phyloP scores from a whole-genome alignment of 1,139 yeast genomes.

The Taphrina flavorubra region DNA sequence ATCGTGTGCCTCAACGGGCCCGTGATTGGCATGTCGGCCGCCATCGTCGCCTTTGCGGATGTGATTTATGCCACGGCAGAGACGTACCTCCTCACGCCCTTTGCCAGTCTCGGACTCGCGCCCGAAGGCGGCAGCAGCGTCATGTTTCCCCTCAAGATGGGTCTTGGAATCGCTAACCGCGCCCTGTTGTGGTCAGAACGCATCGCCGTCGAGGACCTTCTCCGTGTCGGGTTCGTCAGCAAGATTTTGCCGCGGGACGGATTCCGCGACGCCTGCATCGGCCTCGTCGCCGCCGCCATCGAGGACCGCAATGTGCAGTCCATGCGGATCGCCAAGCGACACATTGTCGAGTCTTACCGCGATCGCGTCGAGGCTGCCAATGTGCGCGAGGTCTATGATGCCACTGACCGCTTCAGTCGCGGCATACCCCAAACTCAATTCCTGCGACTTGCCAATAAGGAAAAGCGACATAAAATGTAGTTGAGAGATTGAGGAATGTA shows the following conservation, averaged over 20 bases:
- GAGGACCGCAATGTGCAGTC: conserved; percentile 55
- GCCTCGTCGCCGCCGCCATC: conserved; percentile 67
- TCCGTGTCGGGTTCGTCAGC: conserved; percentile 66
- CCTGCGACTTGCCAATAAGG: conserved; percentile 25
- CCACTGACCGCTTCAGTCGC: conserved; percentile 32
- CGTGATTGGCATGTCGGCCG: conserved; percentile 78
- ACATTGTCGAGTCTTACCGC: conserved; percentile 9
- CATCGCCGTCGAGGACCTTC: conserved; percentile 65
- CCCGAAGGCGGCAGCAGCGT: conserved; percentile 82
- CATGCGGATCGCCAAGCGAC: conserved; percentile 30
- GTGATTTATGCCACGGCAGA: conserved; percentile 72
- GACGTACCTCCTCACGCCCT: conserved; percentile 72
- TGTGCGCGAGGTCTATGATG: conserved; percentile 28
- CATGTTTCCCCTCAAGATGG: conserved; percentile 71
- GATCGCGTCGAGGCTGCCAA: conserved; percentile 31
- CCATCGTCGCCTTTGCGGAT: conserved; percentile 76
- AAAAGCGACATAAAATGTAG: conserved; percentile 39
- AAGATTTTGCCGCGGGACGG: conserved; percentile 58
- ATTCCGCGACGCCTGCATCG: conserved; percentile 48
- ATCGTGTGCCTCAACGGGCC: conserved; percentile 86
- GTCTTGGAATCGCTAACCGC: conserved; percentile 75
- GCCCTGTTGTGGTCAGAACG: conserved; percentile 74
- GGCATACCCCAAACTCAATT: conserved; percentile 39
- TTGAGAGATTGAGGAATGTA: no score
- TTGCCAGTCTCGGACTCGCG: conserved; percentile 80